Evolutionary conservation across 164 flowering plant genomes (phyloP).

Genomic region (Aristolochia californica): DNA sequence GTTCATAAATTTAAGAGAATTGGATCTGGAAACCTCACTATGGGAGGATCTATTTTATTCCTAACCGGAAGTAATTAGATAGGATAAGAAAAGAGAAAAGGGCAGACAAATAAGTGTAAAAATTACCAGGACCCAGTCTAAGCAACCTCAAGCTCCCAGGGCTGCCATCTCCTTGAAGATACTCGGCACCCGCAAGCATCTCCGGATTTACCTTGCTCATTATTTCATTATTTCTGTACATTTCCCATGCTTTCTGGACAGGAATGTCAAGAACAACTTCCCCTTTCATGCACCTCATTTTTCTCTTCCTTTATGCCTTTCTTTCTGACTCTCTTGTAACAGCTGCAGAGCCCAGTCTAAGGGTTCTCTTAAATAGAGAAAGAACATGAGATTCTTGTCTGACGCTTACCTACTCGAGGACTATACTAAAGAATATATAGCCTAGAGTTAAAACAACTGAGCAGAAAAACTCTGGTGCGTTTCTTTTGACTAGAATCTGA

Average conservation of each 20-base stretch:
- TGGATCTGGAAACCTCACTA: no score
- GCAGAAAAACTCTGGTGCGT: no score
- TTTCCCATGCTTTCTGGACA: conserved; percentile 49
- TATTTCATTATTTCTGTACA: conserved; percentile 41
- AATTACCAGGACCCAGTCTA: conserved; percentile 47
- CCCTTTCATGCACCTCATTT: conserved; percentile 32
- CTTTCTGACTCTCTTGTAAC: background rate
- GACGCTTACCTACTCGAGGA: background rate
- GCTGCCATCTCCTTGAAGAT: conserved; percentile 36
- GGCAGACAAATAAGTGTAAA: background rate
- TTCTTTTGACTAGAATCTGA: no score
- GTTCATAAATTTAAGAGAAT: no score
- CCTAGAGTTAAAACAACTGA: no score
- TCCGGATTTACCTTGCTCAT: conserved; percentile 34
- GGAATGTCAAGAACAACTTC: conserved; percentile 42
- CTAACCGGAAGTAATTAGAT: no score
- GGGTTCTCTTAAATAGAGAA: background rate
- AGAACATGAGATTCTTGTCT: background rate
- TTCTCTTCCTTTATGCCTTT: conserved; percentile 10
- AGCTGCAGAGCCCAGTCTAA: background rate
- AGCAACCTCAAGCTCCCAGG: conserved; percentile 49
- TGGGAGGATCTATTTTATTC: no score
- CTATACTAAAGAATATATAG: no score
- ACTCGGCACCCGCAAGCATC: conserved; percentile 29
- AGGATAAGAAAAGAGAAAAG: background rate